These are phyloP conservation scores for Penicillium frequentans DNA, from an alignment of 2,329 filamentous ascomycete genomes.

Conservation along the genomic window DNA sequence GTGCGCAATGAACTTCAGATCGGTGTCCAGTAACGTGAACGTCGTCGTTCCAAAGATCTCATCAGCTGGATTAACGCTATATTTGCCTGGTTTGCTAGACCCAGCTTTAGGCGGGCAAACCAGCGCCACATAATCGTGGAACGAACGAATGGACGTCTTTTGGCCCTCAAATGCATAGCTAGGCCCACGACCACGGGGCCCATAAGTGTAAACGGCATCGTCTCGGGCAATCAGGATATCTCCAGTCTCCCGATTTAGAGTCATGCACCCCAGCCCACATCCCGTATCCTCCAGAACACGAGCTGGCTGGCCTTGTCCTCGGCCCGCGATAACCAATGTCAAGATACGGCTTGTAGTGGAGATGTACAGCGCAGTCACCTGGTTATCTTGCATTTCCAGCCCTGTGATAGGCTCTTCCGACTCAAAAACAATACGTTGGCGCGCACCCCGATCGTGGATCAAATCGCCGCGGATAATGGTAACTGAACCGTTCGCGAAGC, in stretches of 20 bases:
- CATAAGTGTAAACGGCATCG: conserved; percentile 95
- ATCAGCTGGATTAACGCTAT: conserved; percentile 71
- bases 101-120: conserved; percentile 73
- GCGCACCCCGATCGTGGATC: conserved; percentile 90
- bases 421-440: conserved; percentile 92
- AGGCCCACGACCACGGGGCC: conserved; percentile 76
- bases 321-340: conserved; percentile 81
- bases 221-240: conserved; percentile 91
- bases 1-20: conserved; percentile 85
- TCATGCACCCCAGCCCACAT: conserved; percentile 94
- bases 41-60: conserved; percentile 82
- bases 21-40: conserved; percentile 88
- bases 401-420: conserved; percentile 95
- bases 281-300: conserved; percentile 86
- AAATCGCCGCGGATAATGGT: conserved; percentile 91
- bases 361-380: conserved; percentile 78
- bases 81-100: conserved; percentile 61
- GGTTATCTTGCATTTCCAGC: conserved; percentile 69
- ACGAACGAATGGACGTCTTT: conserved; percentile 78
- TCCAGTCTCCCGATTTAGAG: conserved; percentile 73
- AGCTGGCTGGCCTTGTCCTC: conserved; percentile 84
- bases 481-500: conserved; percentile 93
- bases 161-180: conserved; percentile 89
- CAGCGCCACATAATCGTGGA: conserved; percentile 82
- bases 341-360: conserved; percentile 86